Conservation (phyloP, 495 filamentous ascomycete genomes). For the Penicillium canescens region DNA sequence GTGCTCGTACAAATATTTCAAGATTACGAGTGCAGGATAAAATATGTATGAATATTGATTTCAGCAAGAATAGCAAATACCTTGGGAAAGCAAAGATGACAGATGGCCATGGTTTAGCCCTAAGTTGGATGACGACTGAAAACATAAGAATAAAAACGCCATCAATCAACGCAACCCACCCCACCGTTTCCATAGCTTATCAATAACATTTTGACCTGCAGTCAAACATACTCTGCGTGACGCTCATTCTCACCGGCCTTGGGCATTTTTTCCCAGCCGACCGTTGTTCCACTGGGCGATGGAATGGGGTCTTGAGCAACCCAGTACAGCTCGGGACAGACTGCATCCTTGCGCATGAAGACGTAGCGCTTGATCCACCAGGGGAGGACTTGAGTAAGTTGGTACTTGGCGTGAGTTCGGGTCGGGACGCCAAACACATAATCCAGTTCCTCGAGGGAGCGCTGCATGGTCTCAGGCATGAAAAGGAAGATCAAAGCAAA, state of each 20-base stretch:
- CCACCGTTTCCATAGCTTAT: neutral
- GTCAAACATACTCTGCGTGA: conserved; percentile 1
- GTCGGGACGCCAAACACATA: conserved; percentile 57
- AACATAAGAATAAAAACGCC: neutral
- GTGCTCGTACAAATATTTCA: too few relatives aligned
- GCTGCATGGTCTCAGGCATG: conserved; percentile 66
- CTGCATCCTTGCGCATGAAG: conserved; percentile 37
- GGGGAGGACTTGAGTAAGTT: conserved; percentile 46
- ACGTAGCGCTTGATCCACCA: conserved; percentile 56
- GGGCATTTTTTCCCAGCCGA: neutral
- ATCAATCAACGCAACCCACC: neutral
- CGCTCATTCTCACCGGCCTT: neutral
- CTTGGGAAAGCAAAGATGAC: neutral
- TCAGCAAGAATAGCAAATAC: neutral
- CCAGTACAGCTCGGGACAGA: conserved; percentile 43
- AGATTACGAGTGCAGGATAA: too few relatives aligned
- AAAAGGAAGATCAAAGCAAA: conserved; percentile 67
- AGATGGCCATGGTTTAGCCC: neutral
- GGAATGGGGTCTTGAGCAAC: neutral
- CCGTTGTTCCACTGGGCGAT: too few relatives aligned
- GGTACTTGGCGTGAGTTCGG: conserved; percentile 48
- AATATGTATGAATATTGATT: neutral
- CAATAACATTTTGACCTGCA: neutral
- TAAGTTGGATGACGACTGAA: neutral
- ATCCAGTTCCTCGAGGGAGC: conserved; percentile 57